Evolutionary conservation across 345 rosid genomes (phyloP).

Genomic region (Euphorbia tirucalli): DNA sequence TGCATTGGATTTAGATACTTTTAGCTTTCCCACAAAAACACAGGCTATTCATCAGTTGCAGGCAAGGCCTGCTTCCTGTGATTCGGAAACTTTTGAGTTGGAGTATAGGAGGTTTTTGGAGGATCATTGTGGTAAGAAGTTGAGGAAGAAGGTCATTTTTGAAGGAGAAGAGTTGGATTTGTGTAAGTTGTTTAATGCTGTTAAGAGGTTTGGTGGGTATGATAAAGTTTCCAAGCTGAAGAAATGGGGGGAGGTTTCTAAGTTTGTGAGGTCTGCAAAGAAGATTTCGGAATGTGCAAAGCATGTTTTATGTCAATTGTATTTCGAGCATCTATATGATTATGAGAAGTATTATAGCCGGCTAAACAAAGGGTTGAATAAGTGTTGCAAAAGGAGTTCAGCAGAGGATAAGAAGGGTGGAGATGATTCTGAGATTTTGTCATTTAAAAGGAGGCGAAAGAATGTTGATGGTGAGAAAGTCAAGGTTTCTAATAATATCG

Average conservation of each 20-base stretch:
- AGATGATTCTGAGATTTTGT: constrained; percentile 24
- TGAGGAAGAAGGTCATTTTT: constrained; percentile 68
- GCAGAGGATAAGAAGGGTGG: constrained; percentile 35
- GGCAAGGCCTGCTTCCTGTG: constrained; percentile 80
- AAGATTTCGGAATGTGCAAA: constrained; percentile 80
- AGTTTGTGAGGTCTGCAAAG: constrained; percentile 56
- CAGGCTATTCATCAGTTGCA: constrained; percentile 98
- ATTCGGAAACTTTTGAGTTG: constrained; percentile 81
- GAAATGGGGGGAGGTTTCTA: constrained; percentile 85
- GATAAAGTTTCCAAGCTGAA: constrained; percentile 67
- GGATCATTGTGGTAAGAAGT: constrained; percentile 64
- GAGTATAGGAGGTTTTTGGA: constrained; percentile 79
- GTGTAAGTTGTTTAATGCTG: constrained; percentile 84
- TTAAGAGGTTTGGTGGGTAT: constrained; percentile 84
- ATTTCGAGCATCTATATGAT: constrained; percentile 73
- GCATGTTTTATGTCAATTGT: constrained; percentile 82
- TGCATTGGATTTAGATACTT: constrained; percentile 58
- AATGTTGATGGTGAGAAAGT: constrained; percentile 36
- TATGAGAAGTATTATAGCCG: constrained; percentile 64
- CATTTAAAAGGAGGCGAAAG: constrained; percentile 56
- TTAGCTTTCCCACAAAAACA: constrained; percentile 81
- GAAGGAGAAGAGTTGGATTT: constrained; percentile 88
- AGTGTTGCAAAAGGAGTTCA: constrained; percentile 51
- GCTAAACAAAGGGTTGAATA: constrained; percentile 41
- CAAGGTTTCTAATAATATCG: constrained; percentile 34